Percentiles rank a stretch among this genome's conserved stretches.
Evolutionary conservation across 768 basidiomycete species (phyloP).

Genomic region (Mycena belliarum): DNA sequence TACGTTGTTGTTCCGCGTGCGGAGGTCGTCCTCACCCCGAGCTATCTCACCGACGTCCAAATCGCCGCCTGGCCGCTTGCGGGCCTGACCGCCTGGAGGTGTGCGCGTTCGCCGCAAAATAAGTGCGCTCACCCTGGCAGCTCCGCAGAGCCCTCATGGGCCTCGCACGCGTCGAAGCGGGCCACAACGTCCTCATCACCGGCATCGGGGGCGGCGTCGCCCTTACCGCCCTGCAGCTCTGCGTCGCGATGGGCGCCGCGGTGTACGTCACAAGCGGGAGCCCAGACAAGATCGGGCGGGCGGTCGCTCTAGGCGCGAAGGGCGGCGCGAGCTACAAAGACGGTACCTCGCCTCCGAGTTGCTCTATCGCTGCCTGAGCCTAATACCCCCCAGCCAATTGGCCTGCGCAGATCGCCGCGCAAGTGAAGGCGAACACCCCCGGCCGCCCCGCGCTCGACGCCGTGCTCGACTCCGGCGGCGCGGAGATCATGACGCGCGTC

Average conservation of each 20-base stretch:
- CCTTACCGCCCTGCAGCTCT: conserved; percentile 71
- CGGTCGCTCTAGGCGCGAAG: conserved; percentile 66
- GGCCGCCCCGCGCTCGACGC: conserved; percentile 46
- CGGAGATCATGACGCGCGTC: conserved; percentile 56
- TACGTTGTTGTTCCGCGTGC: conserved; percentile 74
- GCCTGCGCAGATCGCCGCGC: conserved; percentile 46
- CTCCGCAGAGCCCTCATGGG: not conserved
- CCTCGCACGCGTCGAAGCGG: conserved; percentile 53
- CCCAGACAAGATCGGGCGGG: conserved; percentile 67
- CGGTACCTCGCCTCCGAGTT: conserved; percentile 36
- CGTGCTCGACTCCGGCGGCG: conserved; percentile 72
- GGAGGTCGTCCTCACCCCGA: conserved; percentile 64
- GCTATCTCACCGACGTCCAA: conserved; percentile 67
- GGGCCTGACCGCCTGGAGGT: conserved; percentile 87
- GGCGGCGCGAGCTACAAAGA: conserved; percentile 78
- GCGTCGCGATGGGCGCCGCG: conserved; percentile 69
- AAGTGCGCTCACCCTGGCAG: too few species aligned
- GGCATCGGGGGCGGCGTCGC: conserved; percentile 88
- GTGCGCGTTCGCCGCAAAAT: too few species aligned
- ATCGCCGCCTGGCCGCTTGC: conserved; percentile 78
- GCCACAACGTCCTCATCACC: conserved; percentile 77
- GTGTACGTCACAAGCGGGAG: conserved; percentile 84
- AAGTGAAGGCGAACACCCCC: conserved; percentile 39
- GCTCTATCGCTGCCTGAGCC: not conserved
- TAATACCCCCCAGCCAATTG: conserved; percentile 39